Base-by-base conservation (phyloP, 257 asterid species). In the Solanum ossicruentum region DNA sequence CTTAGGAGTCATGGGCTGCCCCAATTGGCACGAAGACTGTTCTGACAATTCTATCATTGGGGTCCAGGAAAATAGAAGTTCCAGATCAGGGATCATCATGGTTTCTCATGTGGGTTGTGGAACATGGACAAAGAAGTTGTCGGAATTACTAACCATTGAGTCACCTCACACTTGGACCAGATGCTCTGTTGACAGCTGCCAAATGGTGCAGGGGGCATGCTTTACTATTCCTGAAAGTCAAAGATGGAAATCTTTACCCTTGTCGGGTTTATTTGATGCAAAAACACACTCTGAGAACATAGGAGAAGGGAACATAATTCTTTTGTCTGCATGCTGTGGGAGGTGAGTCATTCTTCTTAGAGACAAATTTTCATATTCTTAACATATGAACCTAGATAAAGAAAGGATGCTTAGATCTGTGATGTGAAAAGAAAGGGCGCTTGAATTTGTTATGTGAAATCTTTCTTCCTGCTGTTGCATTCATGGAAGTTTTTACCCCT, bases 1-100 rank as follows among this genome's bases (percentile, higher is more conserved):
- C 84, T 88, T 96, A 88, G 99, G 99, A 63, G 97, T 95, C 81
- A 95, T 96, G 98, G 98, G 98, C 83, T 95, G 99, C 88, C 99
- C 99, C 1, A 93, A 95, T 88, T 96, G 99, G 99, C 90, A 60
- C 78, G 92, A 86, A 47, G 87, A 84, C 39, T 81, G 86, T 84
- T 87, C 91, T 52, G 85, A 89, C 21, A 41, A 10, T 69, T 71
- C 88, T 51, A 82, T 72, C 41, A 15, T 83, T 32, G 87, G 78
- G 26, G 26, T 52, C 87, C 89, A 85, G 83, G 91, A 84, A 56
- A 84, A 85, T 18, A 58, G 63, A 47, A 84, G 79, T 69, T 84
- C 92, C 39, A 87, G 89, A 86, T 83, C 92, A 83, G 99, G 99
- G 83, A 84, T 87, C 81, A 88, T 96, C 83, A 95, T 93, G 98